Conservation (phyloP, 495 filamentous ascomycete species). For the Podospora didyma region DNA sequence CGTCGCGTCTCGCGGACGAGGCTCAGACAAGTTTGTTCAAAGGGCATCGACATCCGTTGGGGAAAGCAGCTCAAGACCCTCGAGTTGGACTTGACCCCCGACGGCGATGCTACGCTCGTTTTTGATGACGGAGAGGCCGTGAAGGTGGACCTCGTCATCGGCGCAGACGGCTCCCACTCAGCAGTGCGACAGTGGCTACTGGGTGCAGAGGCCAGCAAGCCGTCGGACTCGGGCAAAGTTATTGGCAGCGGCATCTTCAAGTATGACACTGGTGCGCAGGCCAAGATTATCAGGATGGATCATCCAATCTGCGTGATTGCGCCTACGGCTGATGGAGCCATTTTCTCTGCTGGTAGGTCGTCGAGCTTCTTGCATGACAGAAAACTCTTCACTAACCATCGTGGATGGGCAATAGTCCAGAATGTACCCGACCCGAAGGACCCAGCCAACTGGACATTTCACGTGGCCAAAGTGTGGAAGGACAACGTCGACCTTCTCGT, state of each 20-base stretch:
- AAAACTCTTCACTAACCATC: not conserved
- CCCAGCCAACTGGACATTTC: conserved; percentile 4
- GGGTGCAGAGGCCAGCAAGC: not conserved
- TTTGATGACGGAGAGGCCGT: not conserved
- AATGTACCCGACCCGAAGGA: conserved; percentile 3
- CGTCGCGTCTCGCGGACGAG: conserved; percentile 3
- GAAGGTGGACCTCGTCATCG: conserved; percentile 2
- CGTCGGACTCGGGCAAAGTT: not conserved
- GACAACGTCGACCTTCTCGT: not conserved
- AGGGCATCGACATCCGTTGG: conserved; percentile 6
- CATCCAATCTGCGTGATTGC: not conserved
- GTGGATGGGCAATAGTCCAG: not conserved
- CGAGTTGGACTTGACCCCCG: not conserved
- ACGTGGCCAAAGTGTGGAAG: conserved; percentile 6
- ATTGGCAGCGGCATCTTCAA: conserved; percentile 4
- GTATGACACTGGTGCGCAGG: not conserved
- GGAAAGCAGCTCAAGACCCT: not conserved
- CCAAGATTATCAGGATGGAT: not conserved
- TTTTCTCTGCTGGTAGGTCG: not conserved
- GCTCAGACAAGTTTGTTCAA: not conserved
- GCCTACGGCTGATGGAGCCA: not conserved
- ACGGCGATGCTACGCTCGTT: not conserved
- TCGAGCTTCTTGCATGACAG: not conserved
- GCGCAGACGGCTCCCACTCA: conserved; percentile 2
- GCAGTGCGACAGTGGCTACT: conserved; percentile 3